Conservation (phyloP, 2,329 filamentous ascomycete species). For the Aspergillus bombycis region DNA sequence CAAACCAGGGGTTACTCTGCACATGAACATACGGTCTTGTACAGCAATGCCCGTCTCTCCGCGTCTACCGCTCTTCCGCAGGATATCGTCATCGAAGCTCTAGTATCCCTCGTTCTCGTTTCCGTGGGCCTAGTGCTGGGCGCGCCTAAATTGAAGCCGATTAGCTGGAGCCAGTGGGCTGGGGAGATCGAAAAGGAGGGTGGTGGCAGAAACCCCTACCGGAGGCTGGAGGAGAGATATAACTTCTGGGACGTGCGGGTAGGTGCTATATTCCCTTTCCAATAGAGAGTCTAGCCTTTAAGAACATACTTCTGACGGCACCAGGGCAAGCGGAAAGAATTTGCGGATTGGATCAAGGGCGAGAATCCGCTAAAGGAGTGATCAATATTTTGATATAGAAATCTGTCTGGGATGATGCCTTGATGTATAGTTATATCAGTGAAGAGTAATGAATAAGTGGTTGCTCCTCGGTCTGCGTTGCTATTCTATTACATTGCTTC, state of each 20-base stretch:
- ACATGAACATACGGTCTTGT: slow-evolving; percentile 82
- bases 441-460: neutral
- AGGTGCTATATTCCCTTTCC: slow-evolving; percentile 32
- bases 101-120: slow-evolving; percentile 78
- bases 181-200: slow-evolving; percentile 70
- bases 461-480: neutral
- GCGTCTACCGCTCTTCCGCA: slow-evolving; percentile 66
- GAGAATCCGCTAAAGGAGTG: slow-evolving; percentile 35
- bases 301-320: neutral
- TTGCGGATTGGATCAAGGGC: slow-evolving; percentile 70
- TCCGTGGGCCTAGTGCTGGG: slow-evolving; percentile 79
- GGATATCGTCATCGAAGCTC: slow-evolving; percentile 86
- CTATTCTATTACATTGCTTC: neutral
- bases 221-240: slow-evolving; percentile 73
- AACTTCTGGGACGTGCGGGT: slow-evolving; percentile 88
- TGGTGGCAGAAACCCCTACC: slow-evolving; percentile 77
- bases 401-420: neutral
- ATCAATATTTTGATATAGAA: neutral
- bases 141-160: slow-evolving; percentile 78
- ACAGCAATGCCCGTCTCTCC: slow-evolving; percentile 57
- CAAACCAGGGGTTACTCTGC: slow-evolving; percentile 84
- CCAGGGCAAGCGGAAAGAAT: slow-evolving; percentile 70
- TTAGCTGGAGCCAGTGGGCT: slow-evolving; percentile 80
- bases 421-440: neutral
- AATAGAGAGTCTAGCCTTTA: neutral